These are phyloP conservation scores for Flaveria linearis DNA, from an alignment of 129 eudicot genomes.

Conservation along the genomic window DNA sequence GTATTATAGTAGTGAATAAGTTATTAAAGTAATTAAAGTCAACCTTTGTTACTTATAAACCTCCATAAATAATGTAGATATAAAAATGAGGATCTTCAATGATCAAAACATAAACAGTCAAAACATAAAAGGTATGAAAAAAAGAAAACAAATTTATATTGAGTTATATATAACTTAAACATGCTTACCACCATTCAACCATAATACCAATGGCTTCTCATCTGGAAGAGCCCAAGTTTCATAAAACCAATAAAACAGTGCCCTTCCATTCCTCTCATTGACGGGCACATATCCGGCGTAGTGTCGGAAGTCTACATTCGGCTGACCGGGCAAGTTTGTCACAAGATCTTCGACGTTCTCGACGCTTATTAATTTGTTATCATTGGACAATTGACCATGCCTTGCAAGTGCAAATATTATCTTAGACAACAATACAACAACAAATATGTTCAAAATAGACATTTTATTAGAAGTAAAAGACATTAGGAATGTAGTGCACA, in stretches of 20 bases:
- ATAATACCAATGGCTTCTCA: constrained; percentile 72
- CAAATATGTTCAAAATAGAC: constrained; percentile 19
- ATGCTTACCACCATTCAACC: constrained; percentile 82
- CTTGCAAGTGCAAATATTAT: constrained; percentile 42
- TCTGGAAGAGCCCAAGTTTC: constrained; percentile 60
- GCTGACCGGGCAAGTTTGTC: constrained; percentile 61
- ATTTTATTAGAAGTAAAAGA: constrained; percentile 28
- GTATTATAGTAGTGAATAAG: too few species aligned
- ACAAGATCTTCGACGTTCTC: constrained; percentile 51
- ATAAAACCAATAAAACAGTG: constrained; percentile 75
- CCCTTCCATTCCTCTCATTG: constrained; percentile 58
- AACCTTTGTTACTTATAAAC: neutral
- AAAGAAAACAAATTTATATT: neutral
- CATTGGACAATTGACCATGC: constrained; percentile 37
- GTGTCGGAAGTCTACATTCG: constrained; percentile 56
- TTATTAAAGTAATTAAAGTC: too few species aligned
- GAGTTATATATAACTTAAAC: neutral
- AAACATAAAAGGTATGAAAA: neutral
- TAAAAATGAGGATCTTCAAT: neutral
- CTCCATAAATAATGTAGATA: neutral
- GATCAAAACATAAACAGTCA: neutral
- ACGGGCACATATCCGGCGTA: constrained; percentile 75
- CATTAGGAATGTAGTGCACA: neutral
- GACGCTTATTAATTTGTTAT: constrained; percentile 19
- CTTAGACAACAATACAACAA: constrained; percentile 24